phyloP scores from a whole-genome alignment of 768 basidiomycete species.

The Strobilomyces confusus region DNA sequence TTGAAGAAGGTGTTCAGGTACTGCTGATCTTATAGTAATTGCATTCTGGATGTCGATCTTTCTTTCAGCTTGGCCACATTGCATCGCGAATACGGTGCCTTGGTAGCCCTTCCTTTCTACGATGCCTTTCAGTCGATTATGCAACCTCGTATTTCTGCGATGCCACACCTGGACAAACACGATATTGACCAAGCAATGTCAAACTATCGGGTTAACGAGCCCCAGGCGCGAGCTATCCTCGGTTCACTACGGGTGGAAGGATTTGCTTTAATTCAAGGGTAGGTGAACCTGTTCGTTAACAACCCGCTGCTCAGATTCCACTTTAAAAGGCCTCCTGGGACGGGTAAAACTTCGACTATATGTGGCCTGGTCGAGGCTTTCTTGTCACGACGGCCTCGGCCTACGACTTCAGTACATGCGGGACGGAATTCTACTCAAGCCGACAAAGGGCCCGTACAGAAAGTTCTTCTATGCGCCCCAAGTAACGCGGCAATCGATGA shows the following conservation, averaged over 20 bases:
- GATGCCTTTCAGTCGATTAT: constrained; percentile 72
- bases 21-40: background rate
- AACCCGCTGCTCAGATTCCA: background rate
- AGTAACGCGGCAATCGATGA: constrained; percentile 99
- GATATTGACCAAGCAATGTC: constrained; percentile 66
- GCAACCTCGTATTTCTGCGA: constrained; percentile 53
- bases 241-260: constrained; percentile 68
- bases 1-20: constrained; percentile 83
- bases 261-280: constrained; percentile 96
- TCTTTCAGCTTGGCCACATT: constrained; percentile 78
- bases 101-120: constrained; percentile 79
- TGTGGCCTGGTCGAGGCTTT: constrained; percentile 88
- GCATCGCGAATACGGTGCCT: constrained; percentile 87
- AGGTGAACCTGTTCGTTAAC: constrained; percentile 18
- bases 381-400: constrained; percentile 53
- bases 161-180: constrained; percentile 40
- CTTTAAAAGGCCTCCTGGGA: constrained; percentile 83
- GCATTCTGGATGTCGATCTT: constrained; percentile 3
- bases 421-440: constrained; percentile 39
- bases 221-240: constrained; percentile 87
- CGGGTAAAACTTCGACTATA: constrained; percentile 98
- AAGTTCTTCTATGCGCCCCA: constrained; percentile 90
- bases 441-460: constrained; percentile 50
- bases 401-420: constrained; percentile 47
- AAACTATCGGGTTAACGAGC: constrained; percentile 78